A percentile compares a stretch with the other conserved stretches of the same genome.
phyloP scores from a whole-genome alignment of 176 grass and related monocot species.

The Triticum monococcum region DNA sequence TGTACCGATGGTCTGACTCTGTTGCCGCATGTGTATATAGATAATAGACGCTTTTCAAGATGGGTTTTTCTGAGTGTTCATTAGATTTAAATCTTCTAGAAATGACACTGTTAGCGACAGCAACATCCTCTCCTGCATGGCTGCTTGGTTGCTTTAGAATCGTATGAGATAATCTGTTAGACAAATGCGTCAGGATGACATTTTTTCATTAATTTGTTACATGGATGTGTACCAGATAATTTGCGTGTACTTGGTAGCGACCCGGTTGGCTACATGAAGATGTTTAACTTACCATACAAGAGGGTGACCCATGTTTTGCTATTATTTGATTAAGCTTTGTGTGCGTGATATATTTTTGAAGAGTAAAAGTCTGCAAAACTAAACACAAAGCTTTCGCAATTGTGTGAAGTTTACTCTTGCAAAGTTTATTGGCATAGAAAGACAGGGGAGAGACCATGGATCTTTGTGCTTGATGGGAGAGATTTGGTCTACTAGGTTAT shows the following conservation, averaged over 20 bases:
- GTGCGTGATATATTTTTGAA: neutral
- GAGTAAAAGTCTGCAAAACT: neutral
- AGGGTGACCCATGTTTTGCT: neutral
- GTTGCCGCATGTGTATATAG: neutral
- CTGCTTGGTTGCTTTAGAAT: neutral
- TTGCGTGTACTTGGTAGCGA: neutral
- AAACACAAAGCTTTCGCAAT: neutral
- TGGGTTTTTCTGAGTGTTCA: too few relatives aligned
- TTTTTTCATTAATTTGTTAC: neutral
- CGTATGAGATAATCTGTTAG: neutral
- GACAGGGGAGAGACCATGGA: too few relatives aligned
- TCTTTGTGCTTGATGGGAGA: too few relatives aligned
- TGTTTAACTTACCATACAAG: neutral
- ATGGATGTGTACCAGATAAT: neutral
- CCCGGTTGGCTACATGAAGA: neutral
- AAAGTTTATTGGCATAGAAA: too few relatives aligned
- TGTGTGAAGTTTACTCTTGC: too few relatives aligned
- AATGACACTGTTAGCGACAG: neutral
- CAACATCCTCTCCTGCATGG: neutral
- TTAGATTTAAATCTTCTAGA: neutral
- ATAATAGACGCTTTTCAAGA: neutral
- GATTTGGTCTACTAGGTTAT: too few relatives aligned
- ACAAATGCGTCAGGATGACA: neutral
- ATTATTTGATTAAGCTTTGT: neutral
- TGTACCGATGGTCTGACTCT: neutral